phyloP scores from a whole-genome alignment of 345 rosid genomes.

The Populus pruinosa region DNA sequence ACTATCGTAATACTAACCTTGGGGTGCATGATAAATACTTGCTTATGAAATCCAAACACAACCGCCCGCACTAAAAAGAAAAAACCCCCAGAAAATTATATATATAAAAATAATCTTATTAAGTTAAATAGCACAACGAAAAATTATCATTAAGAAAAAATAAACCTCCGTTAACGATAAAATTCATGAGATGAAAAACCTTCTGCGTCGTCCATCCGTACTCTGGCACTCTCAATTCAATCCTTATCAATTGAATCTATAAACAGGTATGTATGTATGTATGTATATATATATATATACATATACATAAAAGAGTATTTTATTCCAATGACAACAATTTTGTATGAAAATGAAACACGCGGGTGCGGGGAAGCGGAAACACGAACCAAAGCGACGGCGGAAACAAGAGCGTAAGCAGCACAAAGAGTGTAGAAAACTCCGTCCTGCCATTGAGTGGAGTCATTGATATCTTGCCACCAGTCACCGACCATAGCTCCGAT shows the following conservation, averaged over 20 bases:
- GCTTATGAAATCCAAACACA: slow-evolving; percentile 87
- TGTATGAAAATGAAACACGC: not conserved
- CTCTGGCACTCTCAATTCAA: slow-evolving; percentile 95
- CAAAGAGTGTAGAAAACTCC: slow-evolving; percentile 87
- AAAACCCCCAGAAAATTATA: not conserved
- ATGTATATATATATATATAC: too few relatives aligned
- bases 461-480: slow-evolving; percentile 93
- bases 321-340: not conserved
- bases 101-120: not conserved
- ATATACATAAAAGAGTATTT: not conserved
- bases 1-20: slow-evolving; percentile 52
- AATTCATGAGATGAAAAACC: slow-evolving; percentile 97
- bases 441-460: slow-evolving; percentile 85
- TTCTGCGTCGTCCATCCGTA: slow-evolving; percentile 99
- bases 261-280: not conserved
- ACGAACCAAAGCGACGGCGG: slow-evolving; percentile 70
- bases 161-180: slow-evolving; percentile 94
- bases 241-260: slow-evolving; percentile 84
- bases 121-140: not conserved
- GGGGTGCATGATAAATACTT: slow-evolving; percentile 74
- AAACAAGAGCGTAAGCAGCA: slow-evolving; percentile 89
- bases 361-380: not conserved
- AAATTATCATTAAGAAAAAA: not conserved
- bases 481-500: slow-evolving; percentile 8
- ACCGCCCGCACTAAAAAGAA: slow-evolving; percentile 73